These are phyloP conservation scores for Pseudogymnoascus sp. DNA, from an alignment of 2,329 filamentous ascomycete species.

Conservation along the genomic window DNA sequence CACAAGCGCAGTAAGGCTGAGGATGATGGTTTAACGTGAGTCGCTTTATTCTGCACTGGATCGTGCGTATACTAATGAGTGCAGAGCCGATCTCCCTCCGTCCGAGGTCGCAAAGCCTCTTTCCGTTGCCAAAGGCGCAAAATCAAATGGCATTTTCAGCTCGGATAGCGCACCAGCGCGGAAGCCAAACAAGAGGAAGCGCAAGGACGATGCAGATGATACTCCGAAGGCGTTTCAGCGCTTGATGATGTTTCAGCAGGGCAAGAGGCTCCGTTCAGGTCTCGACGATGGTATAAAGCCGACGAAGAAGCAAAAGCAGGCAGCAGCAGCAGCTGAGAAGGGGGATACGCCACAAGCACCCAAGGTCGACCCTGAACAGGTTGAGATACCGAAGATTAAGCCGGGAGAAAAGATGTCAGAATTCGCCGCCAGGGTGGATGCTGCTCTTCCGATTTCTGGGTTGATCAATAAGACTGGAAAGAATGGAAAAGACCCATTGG, in stretches of 20 bases:
- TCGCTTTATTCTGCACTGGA: slow-evolving; percentile 9
- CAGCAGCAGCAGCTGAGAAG: slow-evolving; percentile 18
- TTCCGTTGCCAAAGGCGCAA: slow-evolving; percentile 41
- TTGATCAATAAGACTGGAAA: slow-evolving; percentile 56
- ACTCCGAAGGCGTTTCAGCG: slow-evolving; percentile 82
- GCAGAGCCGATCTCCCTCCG: slow-evolving; percentile 45
- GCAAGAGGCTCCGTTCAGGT: slow-evolving; percentile 54
- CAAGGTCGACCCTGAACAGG: slow-evolving; percentile 18
- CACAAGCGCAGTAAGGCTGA: slow-evolving; percentile 59
- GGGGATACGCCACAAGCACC: slow-evolving; percentile 20
- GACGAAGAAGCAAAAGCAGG: slow-evolving; percentile 28
- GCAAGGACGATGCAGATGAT: slow-evolving; percentile 52
- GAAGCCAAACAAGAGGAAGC: slow-evolving; percentile 43
- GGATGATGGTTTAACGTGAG: slow-evolving; percentile 49
- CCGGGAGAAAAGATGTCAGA: slow-evolving; percentile 79
- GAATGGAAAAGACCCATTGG: slow-evolving; percentile 54
- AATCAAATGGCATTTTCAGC: slow-evolving; percentile 32
- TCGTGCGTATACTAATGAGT: slow-evolving; percentile 14
- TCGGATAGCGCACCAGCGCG: slow-evolving; percentile 25
- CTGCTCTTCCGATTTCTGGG: slow-evolving; percentile 68
- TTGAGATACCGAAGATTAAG: slow-evolving; percentile 58
- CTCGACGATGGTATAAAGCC: slow-evolving; percentile 61
- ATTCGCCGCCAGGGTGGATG: slow-evolving; percentile 76
- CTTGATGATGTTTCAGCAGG: slow-evolving; percentile 66
- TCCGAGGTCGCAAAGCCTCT: slow-evolving; percentile 30